Conservation (phyloP, 768 basidiomycete genomes). For the Trametes sanguinea region DNA sequence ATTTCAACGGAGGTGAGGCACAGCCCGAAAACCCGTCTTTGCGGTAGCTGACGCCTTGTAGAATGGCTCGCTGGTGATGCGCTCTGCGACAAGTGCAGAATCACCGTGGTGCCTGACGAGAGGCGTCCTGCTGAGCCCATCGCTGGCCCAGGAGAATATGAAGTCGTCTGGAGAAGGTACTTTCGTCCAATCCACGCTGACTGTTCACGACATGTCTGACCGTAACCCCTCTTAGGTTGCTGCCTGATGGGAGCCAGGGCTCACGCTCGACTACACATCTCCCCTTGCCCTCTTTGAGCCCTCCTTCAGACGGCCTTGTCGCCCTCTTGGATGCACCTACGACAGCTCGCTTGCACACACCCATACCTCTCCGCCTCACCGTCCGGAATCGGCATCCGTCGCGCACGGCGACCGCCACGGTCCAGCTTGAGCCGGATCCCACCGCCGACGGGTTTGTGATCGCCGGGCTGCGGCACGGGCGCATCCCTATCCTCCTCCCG, state of each 20-base stretch:
- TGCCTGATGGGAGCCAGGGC: constrained; percentile 46
- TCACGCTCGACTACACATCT: constrained; percentile 50
- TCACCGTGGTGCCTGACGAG: constrained; percentile 48
- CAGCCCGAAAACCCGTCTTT: no score
- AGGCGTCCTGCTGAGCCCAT: constrained; percentile 40
- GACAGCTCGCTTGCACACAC: constrained; percentile 62
- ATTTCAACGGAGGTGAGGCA: constrained; percentile 47
- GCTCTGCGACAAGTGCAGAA: constrained; percentile 56
- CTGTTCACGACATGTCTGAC: neutral
- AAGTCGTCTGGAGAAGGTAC: constrained; percentile 68
- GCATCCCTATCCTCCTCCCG: constrained; percentile 73
- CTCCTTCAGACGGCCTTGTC: constrained; percentile 62
- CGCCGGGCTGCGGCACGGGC: constrained; percentile 68
- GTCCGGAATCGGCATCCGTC: constrained; percentile 66
- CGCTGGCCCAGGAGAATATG: constrained; percentile 58
- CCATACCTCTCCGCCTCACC: constrained; percentile 54
- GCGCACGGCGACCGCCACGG: constrained; percentile 66
- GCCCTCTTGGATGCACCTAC: constrained; percentile 68
- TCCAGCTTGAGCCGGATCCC: constrained; percentile 70
- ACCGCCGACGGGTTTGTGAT: constrained; percentile 75
- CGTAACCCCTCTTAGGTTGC: constrained; percentile 40
- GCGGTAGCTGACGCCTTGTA: constrained; percentile 27
- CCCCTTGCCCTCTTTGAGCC: constrained; percentile 60
- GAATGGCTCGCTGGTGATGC: constrained; percentile 69
- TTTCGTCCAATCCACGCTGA: neutral